phyloP scores from a whole-genome alignment of 306 rosid genomes.

The Geum urbanum region DNA sequence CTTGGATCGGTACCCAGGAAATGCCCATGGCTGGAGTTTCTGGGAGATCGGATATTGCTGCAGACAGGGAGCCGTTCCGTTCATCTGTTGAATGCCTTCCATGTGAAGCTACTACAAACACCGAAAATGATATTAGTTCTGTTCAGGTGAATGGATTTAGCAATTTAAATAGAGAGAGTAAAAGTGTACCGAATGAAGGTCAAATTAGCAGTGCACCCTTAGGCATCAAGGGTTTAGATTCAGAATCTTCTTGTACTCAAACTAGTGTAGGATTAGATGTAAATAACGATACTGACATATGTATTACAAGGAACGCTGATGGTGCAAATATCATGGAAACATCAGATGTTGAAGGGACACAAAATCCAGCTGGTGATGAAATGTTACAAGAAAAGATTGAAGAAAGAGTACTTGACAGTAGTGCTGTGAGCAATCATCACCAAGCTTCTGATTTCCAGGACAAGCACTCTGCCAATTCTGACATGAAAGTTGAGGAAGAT shows the following conservation, averaged over 20 bases:
- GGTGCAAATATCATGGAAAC: constrained; percentile 47
- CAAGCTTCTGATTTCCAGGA: constrained; percentile 42
- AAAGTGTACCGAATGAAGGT: constrained; percentile 48
- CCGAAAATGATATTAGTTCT: constrained; percentile 49
- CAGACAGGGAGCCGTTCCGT: constrained; percentile 37
- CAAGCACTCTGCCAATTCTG: constrained; percentile 36
- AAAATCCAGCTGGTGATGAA: constrained; percentile 35
- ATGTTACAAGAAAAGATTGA: constrained; percentile 42
- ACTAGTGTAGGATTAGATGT: constrained; percentile 82
- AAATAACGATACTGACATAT: constrained; percentile 63
- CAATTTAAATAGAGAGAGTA: constrained; percentile 49
- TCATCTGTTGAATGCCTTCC: constrained; percentile 42
- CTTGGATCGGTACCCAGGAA: constrained; percentile 39
- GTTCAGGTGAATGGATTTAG: constrained; percentile 60
- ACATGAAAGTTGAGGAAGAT: constrained; percentile 45
- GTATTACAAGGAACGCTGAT: constrained; percentile 44
- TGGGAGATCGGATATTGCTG: constrained; percentile 41
- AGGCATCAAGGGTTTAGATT: constrained; percentile 53
- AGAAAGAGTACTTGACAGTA: constrained; percentile 29
- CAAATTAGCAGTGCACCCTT: constrained; percentile 50
- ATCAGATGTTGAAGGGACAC: constrained; percentile 43
- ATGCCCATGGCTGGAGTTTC: constrained; percentile 36
- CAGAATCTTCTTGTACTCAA: constrained; percentile 54
- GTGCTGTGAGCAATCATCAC: constrained; percentile 32
- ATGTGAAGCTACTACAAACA: constrained; percentile 36